Percentiles rank a stretch among this genome's conserved stretches.
Evolutionary conservation across 768 basidiomycete species (phyloP).

Genomic region (Trametes villosa): DNA sequence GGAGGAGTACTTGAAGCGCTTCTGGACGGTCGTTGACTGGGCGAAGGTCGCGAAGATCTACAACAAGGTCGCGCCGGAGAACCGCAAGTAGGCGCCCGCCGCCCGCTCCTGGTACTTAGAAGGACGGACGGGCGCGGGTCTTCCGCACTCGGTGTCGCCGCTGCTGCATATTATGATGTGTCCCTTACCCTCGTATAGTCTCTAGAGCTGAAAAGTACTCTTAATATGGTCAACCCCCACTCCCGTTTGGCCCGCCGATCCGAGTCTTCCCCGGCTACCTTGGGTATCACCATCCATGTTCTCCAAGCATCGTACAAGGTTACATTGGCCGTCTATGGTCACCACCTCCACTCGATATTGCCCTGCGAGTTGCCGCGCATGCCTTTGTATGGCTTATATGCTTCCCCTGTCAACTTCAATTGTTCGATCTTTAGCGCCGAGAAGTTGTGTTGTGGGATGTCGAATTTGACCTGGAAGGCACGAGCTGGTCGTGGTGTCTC

Average conservation of each 20-base stretch:
- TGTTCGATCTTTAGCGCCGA: constrained; percentile 87
- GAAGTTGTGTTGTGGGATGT: constrained; percentile 69
- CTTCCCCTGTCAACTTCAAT: constrained; percentile 76
- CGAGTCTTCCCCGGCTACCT: too few relatives aligned
- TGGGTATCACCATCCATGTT: not conserved
- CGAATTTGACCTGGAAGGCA: constrained; percentile 73
- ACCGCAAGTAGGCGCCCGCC: too few relatives aligned
- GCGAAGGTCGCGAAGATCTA: constrained; percentile 49
- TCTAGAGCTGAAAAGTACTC: constrained; percentile 26
- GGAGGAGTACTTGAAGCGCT: constrained; percentile 80
- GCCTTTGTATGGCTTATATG: constrained; percentile 92
- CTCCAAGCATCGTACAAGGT: not conserved
- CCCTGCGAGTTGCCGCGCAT: constrained; percentile 73
- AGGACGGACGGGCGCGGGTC: not conserved
- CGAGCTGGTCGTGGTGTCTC: constrained; percentile 66
- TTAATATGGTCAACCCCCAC: constrained; percentile 8
- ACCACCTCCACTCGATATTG: constrained; percentile 64
- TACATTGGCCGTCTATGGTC: not conserved
- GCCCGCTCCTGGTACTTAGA: not conserved
- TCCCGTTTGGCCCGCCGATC: not conserved
- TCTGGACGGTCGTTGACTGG: constrained; percentile 89
- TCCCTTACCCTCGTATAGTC: constrained; percentile 25
- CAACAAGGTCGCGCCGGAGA: constrained; percentile 2
- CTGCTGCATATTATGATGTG: constrained; percentile 2
- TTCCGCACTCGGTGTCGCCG: not conserved